phyloP scores from a whole-genome alignment of 2,329 filamentous ascomycete genomes.

The Alternaria sp. region DNA sequence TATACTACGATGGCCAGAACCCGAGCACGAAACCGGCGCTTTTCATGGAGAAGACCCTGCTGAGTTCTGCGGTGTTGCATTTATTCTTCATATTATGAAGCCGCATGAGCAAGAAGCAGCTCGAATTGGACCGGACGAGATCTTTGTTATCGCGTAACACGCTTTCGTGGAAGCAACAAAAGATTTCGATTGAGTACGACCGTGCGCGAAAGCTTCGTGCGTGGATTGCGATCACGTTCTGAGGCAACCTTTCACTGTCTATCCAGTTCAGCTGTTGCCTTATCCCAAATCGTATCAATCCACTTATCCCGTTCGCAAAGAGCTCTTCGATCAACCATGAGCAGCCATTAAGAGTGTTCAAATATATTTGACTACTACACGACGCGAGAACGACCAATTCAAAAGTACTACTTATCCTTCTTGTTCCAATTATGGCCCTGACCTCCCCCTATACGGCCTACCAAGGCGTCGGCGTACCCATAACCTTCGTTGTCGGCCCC shows the following conservation, averaged over 20 bases:
- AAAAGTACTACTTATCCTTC: no score
- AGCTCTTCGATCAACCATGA: accelerated
- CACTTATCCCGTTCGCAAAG: background rate
- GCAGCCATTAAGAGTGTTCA: background rate
- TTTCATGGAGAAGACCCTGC: background rate
- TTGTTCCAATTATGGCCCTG: background rate
- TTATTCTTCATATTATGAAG: slow-evolving; percentile 5
- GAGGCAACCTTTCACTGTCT: background rate
- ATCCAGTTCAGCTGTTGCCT: background rate
- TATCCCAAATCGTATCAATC: background rate
- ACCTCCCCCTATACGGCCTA: background rate
- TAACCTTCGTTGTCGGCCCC: slow-evolving; percentile 8
- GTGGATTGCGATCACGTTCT: background rate
- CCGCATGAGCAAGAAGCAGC: slow-evolving; percentile 5
- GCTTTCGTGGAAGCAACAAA: no score
- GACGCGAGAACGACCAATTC: no score
- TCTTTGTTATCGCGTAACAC: no score
- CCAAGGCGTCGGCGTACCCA: background rate
- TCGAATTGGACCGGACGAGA: background rate
- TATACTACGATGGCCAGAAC: background rate
- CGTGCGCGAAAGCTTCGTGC: background rate
- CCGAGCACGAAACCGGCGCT: background rate
- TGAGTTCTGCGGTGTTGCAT: background rate
- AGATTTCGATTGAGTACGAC: no score
- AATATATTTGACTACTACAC: background rate